Evolutionary conservation across 352 stramenopile genomes (phyloP), one percentile per base, ranked within the genome.

Genomic region (Globisporangium acanthophoron): DNA sequence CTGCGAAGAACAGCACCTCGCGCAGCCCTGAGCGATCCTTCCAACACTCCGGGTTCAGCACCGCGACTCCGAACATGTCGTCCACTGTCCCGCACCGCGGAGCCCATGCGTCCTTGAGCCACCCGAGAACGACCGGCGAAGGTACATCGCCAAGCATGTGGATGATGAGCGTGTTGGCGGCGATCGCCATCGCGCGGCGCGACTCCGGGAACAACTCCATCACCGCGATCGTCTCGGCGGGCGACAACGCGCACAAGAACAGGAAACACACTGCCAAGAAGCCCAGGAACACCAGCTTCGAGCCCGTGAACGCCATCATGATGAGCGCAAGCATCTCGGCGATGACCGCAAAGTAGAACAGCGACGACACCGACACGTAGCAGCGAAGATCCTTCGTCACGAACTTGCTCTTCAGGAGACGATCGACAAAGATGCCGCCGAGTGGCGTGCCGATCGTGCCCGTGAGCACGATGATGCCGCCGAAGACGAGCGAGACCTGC

Each of bases 81-180:
- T 47, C 41, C 41, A 92, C 64, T 4, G 78, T 90, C 50, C 78
- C 80, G 55, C 92, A 98, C 43, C 75, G 69, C 9, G 96, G 94
- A n/a, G 94, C 92, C 68, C 95, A 88, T 29, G 71, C 59, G 64
- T 98, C 96, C 72, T 98, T 98, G 54, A 98, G 77, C 43, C 67
- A 76, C 13, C 96, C 96, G 31, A 98, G 69, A 46, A 98, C 77
- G 46, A 98, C 89, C 3, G 96, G 96, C 16, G 88, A 91, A 24
- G 96, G 94, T 13, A 99, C 96, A 70, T 99, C 96, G 7, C 96
- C 96, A 12, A 98, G 70, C 11, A 85, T 71, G 73, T 98, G 96
- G 54, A 97, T 95, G 35, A 96, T 62, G 8, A 98, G 66, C 46
- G 85, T 96, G 70, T 96, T 96, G 37, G 96, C 79, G 1, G 87